Evolutionary conservation across 495 filamentous ascomycete species (phyloP), one percentile per base, ranked within the genome.

Genomic region (Staphylotrichum longicolle): DNA sequence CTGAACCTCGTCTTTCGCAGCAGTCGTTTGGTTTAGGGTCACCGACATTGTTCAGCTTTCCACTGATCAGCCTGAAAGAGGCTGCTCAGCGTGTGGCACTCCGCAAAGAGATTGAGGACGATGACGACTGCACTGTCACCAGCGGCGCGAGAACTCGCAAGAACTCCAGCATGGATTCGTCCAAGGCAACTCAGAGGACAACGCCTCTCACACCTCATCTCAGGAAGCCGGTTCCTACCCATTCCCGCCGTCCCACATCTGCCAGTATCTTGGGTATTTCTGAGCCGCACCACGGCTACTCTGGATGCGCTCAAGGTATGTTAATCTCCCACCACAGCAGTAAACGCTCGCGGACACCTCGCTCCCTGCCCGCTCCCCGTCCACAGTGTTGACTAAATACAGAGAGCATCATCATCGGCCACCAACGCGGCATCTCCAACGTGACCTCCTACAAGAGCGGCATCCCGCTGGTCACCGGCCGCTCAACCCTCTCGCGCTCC

Each of bases 41-140:
- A 8, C 55, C 67, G 5, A 61, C 61, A 3, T 56, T 63, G 27
- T 71, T 73, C 54, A 55, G 42, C 30, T 73, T 71, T 27, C 61
- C 66, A 4, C 44, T 73, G 46, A 71, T 73, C 33, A 61, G 61
- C 4, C 41, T 71, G 3, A 33, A 65, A 20, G 68, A 73, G 46
- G 69, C 69, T 5, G 69, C 69, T 11, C 62, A 55, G 46, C 63
- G 63, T 11, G 60, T 68, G 30, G 67, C 66, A 30, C 12, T 67
- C 10, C 54, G 55, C 50, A 46, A 52, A 27, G 20, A 27, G 20
- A 27, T 1, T 5, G 41, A 53, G 14, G 66, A 63, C 14, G 61
- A 64, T n/a, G 69, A 71, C 5, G 57, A 64, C n/a, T 48, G 50
- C 11, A 67, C 66, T 1, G 40, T 66, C n/a, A 60, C 58, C 7